Conservation (phyloP, 2,329 filamentous ascomycete genomes). For the Mollisia scopiformis region DNA sequence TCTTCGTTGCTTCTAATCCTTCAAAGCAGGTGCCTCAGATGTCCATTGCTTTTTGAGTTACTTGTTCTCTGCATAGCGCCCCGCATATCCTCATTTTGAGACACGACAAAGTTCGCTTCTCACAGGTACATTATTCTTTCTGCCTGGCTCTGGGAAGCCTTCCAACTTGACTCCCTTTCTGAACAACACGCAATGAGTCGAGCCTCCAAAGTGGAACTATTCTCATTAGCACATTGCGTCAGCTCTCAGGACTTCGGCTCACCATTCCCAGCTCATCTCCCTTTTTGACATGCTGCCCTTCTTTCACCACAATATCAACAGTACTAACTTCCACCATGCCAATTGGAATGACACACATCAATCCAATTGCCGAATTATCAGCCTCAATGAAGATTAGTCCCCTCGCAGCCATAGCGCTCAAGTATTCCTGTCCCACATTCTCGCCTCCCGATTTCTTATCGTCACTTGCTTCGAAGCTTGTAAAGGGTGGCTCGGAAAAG, state of each 20-base stretch:
- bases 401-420: slow-evolving; percentile 69
- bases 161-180: neutral
- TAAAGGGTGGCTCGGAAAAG: slow-evolving; percentile 60
- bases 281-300: slow-evolving; percentile 68
- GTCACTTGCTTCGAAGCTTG: slow-evolving; percentile 28
- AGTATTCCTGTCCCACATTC: slow-evolving; percentile 63
- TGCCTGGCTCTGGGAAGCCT: neutral
- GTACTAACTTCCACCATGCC: slow-evolving; percentile 80
- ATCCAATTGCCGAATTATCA: slow-evolving; percentile 66
- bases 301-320: slow-evolving; percentile 70
- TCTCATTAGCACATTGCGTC: slow-evolving; percentile 52
- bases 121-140: neutral
- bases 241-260: neutral
- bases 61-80: neutral
- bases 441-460: slow-evolving; percentile 38
- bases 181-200: slow-evolving; percentile 56
- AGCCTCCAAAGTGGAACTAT: slow-evolving; percentile 83
- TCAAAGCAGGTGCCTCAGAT: no score
- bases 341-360: slow-evolving; percentile 71
- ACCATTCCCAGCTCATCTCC: slow-evolving; percentile 49
- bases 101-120: neutral
- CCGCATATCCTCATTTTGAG: neutral
- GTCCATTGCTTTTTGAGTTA: neutral
- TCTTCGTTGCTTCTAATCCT: no score
- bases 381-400: slow-evolving; percentile 73